A percentile compares a stretch with the other conserved stretches of the same genome.
Evolutionary conservation across 148 eudicot genomes (phyloP).

Genomic region (Cornus kousa): DNA sequence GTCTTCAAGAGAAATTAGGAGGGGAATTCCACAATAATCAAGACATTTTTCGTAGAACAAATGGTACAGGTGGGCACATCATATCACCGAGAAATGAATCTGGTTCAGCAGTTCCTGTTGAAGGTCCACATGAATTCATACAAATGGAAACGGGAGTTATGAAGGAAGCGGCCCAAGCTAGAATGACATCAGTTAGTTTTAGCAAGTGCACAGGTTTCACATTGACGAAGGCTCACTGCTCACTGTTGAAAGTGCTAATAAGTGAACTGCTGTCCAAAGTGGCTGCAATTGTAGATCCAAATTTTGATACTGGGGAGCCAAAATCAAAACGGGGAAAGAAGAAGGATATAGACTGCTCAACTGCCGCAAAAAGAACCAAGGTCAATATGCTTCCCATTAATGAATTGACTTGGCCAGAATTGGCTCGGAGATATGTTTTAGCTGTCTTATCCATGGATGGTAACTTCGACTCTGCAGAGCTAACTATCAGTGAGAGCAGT

Average conservation of each 20-base stretch:
- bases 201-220: slow-evolving; percentile 34
- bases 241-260: slow-evolving; percentile 51
- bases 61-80: slow-evolving; percentile 25
- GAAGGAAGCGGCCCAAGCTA: slow-evolving; percentile 29
- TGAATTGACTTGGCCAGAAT: slow-evolving; percentile 74
- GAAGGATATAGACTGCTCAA: slow-evolving; percentile 46
- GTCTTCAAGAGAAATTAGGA: slow-evolving; percentile 23
- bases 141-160: slow-evolving; percentile 27
- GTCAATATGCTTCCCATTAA: slow-evolving; percentile 56
- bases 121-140: slow-evolving; percentile 24
- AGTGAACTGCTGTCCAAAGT: slow-evolving; percentile 63
- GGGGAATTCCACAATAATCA: slow-evolving; percentile 17
- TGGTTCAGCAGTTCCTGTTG: slow-evolving; percentile 24
- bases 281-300: slow-evolving; percentile 51
- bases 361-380: slow-evolving; percentile 40
- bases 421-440: slow-evolving; percentile 66
- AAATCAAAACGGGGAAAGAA: slow-evolving; percentile 60
- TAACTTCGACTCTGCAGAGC: slow-evolving; percentile 42
- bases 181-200: slow-evolving; percentile 21
- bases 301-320: slow-evolving; percentile 44
- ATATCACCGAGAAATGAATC: slow-evolving; percentile 37
- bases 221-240: slow-evolving; percentile 39
- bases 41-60: slow-evolving; percentile 24
- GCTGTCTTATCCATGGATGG: slow-evolving; percentile 53
- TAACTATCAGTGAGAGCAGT: slow-evolving; percentile 42